Conservation (phyloP, 192 early-diverging fungal species). For the Entomortierella lignicola region DNA sequence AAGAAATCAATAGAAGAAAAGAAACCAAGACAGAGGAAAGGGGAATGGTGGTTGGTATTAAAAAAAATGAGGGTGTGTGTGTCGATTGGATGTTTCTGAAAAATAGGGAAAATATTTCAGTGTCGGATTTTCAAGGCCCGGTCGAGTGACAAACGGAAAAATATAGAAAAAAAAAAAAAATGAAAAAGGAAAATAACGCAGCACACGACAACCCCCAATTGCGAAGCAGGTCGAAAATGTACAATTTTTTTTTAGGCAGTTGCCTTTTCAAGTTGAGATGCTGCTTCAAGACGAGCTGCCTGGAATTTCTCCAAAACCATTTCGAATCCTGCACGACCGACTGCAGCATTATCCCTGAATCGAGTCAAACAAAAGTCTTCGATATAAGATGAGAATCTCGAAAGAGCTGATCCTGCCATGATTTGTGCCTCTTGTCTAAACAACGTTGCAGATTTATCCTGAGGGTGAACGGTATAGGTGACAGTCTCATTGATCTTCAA, state of each 20-base stretch:
- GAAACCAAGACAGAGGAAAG: too few species aligned
- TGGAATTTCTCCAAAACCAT: conserved; percentile 79
- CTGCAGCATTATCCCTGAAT: conserved; percentile 90
- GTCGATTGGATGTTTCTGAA: not conserved
- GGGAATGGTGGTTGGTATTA: not conserved
- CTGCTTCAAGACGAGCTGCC: conserved; percentile 28
- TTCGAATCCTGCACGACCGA: conserved; percentile 88
- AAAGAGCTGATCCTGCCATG: conserved; percentile 78
- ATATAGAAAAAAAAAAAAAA: too few species aligned
- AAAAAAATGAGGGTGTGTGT: not conserved
- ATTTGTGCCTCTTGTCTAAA: conserved; percentile 90
- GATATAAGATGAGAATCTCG: conserved; percentile 74
- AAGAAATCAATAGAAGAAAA: not conserved
- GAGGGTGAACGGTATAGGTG: conserved; percentile 75
- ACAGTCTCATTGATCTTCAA: conserved; percentile 90
- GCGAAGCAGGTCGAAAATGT: too few species aligned
- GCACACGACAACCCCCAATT: conserved; percentile 9
- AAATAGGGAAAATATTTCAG: not conserved
- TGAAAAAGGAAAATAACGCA: too few species aligned
- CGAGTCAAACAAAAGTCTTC: conserved; percentile 87
- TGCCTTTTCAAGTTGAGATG: conserved; percentile 28
- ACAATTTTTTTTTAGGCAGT: conserved; percentile 10
- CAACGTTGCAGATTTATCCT: conserved; percentile 64
- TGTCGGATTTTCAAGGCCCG: not conserved
- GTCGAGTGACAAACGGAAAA: not conserved